phyloP scores from a whole-genome alignment of 208 protist species.

The Trypanosoma cruzi region DNA sequence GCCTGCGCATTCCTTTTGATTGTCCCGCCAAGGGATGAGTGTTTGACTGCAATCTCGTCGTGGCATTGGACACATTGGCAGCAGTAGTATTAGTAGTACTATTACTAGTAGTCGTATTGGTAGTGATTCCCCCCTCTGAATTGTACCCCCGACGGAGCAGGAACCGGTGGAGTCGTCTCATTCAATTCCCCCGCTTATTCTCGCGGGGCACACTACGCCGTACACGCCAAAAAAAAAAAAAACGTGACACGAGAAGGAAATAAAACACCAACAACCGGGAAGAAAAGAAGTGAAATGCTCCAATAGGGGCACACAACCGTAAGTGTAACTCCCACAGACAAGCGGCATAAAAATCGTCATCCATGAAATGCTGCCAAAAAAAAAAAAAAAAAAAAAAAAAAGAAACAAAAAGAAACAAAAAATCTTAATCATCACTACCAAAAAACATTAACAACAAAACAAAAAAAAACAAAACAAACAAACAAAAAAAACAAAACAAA shows the following conservation, averaged over 20 bases:
- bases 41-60: not conserved
- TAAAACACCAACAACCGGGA: constrained; percentile 13
- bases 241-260: constrained; percentile 7
- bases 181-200: not conserved
- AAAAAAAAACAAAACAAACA: no score
- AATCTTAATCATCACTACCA: no score
- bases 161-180: not conserved
- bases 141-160: not conserved
- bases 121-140: not conserved
- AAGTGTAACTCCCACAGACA: no score
- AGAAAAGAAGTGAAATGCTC: no score
- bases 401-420: no score
- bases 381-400: no score
- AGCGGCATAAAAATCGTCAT: no score
- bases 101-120: no score
- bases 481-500: no score
- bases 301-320: no score
- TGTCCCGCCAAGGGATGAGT: not conserved
- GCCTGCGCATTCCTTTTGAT: not conserved
- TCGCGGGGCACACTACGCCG: not conserved
- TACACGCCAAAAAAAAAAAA: constrained; percentile 11
- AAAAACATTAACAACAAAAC: no score
- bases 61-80: not conserved
- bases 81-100: not conserved
- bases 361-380: no score